Evolutionary conservation across 805 yeast species (phyloP), one percentile per base, ranked within the genome.

Genomic region (Monosporozyma solicola): DNA sequence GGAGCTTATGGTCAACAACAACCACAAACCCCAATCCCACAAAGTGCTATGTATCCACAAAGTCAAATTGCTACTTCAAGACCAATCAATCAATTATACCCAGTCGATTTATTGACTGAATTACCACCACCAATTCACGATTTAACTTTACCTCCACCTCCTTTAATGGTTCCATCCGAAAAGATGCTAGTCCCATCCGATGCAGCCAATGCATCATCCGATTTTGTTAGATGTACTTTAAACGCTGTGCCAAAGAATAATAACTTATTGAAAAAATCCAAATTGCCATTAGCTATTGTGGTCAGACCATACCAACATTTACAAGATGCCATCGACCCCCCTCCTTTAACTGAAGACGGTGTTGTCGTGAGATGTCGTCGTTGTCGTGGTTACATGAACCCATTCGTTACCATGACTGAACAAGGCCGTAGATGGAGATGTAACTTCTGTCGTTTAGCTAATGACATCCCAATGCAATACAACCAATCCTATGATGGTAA

Each of bases 311-410:
- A 89, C 72, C 79, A 79, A 51, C 77, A 89, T 22, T 78, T 94
- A 62, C 83, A 79, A 51, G 87, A 87, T 61, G 78, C 77, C 6
- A 81, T 79, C 45, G 87, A 79, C 59, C 78, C 82, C 22, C 83
- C 80, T 32, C 90, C 95, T 1, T 80, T 87, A 37, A 85, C 88
- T 46, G 73, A 76, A 43, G 98, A 94, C 70, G 80, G 91, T n/a
- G 69, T 82, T 45, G 86, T 94, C 58, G 78, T 89, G 51, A 84
- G 98, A 71, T 94, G 99, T 76, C 89, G 98, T 66, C 88, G 99
- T 68, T 94, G 99, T 77, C 86, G 99, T 66, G 80, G 94, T 25
- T 94, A 94, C 72, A 85, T 94, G 75, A 92, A 94, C 67, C 97
- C 98, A 31, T 94, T 87, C 65, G 85, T 87, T 53, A 78, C 82